Evolutionary conservation across 306 rosid species (phyloP).

Genomic region (Purshia tridentata): DNA sequence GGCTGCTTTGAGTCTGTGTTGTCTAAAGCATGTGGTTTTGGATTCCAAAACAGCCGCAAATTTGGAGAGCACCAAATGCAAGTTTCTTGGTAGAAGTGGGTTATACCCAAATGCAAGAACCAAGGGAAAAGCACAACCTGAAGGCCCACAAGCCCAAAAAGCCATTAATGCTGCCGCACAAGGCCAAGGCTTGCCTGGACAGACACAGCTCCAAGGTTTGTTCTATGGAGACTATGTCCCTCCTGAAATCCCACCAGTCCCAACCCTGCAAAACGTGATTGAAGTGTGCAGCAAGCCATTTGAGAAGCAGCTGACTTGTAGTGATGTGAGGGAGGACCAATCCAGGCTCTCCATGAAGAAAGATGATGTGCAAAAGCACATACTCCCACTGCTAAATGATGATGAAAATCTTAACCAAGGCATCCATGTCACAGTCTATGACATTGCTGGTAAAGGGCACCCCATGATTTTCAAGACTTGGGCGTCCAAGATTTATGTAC

Average conservation of each 20-base stretch:
- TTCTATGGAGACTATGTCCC: background rate
- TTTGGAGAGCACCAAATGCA: background rate
- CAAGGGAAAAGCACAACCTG: background rate
- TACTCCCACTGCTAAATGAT: conserved; percentile 1
- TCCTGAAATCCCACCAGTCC: conserved; percentile 11
- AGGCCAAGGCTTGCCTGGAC: background rate
- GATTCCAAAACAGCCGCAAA: background rate
- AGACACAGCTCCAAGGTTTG: background rate
- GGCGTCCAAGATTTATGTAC: conserved; percentile 5
- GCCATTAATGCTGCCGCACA: background rate
- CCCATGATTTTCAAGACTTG: conserved; percentile 12
- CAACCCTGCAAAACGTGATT: background rate
- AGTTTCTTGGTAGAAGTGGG: background rate
- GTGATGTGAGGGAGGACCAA: conserved; percentile 14
- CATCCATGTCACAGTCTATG: conserved; percentile 4
- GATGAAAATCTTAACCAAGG: background rate
- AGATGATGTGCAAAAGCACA: background rate
- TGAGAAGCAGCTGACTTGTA: conserved; percentile 11
- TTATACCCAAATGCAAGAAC: background rate
- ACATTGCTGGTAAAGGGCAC: background rate
- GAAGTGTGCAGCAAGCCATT: conserved; percentile 14
- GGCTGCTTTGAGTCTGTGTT: background rate
- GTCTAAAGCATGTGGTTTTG: background rate
- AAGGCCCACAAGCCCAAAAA: background rate
- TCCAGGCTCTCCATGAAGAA: conserved; percentile 18